Base-by-base conservation (phyloP, 2,329 filamentous ascomycete species). In the Pseudocercospora eumusae region DNA sequence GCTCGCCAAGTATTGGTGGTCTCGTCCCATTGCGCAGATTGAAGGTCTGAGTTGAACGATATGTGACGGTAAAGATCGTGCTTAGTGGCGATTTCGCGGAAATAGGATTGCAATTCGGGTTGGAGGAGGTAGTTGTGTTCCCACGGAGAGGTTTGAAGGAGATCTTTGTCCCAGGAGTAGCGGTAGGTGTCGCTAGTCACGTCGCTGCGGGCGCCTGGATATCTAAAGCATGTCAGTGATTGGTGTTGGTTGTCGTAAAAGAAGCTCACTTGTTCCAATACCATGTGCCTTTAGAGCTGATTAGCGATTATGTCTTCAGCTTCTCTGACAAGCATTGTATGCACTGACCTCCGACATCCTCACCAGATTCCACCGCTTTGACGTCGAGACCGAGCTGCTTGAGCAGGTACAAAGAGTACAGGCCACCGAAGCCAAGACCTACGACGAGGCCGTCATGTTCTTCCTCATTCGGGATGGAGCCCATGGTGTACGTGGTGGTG, bases 31-130 rank as follows among this genome's bases (percentile, higher is more conserved):
- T 23, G 20, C 8, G 59, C 59, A 13, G 20, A 52, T 61, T 50
- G 52, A 6, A 61, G 52, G 15, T 56, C 52, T 11, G 50, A 31
- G 23, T 61, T 61, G 42, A 61, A 56, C 4, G 18, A 20, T 4
- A 61, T 56, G 18, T 53, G 42, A 13, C 36, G 50, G 44, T 61
- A 61, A 3, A 61, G 52, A n/a, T 61, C 59, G 33, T 61, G 59
- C 28, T 61, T 61, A 1, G 21, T 40, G 2, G 59, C 59, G 40
- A 61, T 44, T 27, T 45, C 52, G 33, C 49, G 59, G 25, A 61
- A 61, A 13, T 61, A 61, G 20, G 50, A n/a, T 50, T 61, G 59
- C 25, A 61, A 8, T 52, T 61, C 59, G 3, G 59, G 59, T 20
- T 50, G 36, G 15, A 53, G 56, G 21, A 61, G 52, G 20, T 61